Evolutionary conservation across 768 basidiomycete genomes (phyloP).

Genomic region (Saitozyma podzolica): DNA sequence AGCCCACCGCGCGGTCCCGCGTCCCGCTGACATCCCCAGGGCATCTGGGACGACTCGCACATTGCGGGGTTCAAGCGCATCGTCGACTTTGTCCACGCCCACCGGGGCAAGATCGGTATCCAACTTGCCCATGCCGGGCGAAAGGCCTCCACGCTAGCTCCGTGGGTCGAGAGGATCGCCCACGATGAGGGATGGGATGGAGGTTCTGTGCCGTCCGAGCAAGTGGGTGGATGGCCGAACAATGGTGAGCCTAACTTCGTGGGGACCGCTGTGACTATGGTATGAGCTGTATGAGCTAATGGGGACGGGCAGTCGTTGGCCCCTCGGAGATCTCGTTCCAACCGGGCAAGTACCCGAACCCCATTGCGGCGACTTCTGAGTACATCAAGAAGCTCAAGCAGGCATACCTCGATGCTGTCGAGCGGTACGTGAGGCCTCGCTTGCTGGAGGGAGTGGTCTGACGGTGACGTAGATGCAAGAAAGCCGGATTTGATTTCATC

Average conservation of each 20-base stretch:
- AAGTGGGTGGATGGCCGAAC: constrained; percentile 71
- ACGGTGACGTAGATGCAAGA: constrained; percentile 52
- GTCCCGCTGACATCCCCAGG: constrained; percentile 40
- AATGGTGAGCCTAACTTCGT: constrained; percentile 55
- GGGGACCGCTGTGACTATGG: neutral
- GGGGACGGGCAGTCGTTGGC: constrained; percentile 59
- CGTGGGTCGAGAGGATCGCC: constrained; percentile 60
- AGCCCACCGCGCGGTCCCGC: neutral
- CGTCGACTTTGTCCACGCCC: constrained; percentile 70
- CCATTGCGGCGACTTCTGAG: constrained; percentile 62
- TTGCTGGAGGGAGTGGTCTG: neutral
- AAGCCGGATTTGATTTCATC: constrained; percentile 60
- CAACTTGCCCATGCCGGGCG: constrained; percentile 79
- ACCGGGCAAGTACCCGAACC: constrained; percentile 58
- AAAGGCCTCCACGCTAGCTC: constrained; percentile 72
- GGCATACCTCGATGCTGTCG: constrained; percentile 57
- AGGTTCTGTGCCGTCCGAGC: constrained; percentile 55
- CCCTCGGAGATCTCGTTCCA: constrained; percentile 65
- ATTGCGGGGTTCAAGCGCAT: constrained; percentile 69
- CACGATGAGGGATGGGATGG: constrained; percentile 34
- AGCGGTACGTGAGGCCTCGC: constrained; percentile 11
- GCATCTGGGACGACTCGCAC: constrained; percentile 75
- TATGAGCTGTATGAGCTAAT: neutral
- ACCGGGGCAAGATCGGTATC: constrained; percentile 70
- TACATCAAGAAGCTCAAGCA: constrained; percentile 63